phyloP scores from a whole-genome alignment of 176 grass and related monocot genomes.

The Hyparrhenia diplandra region DNA sequence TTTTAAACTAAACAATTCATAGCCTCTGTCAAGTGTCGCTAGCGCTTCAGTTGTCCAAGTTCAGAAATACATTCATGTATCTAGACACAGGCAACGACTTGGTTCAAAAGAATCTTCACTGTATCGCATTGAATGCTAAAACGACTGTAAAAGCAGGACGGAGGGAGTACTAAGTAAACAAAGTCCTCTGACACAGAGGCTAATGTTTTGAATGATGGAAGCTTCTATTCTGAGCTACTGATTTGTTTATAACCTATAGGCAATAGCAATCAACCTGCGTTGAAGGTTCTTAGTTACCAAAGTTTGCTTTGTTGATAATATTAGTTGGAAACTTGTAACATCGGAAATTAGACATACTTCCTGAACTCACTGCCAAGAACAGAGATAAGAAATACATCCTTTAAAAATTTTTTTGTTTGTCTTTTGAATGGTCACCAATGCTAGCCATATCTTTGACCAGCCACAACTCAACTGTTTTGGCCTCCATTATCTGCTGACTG shows the following conservation, averaged over 20 bases:
- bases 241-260: conserved; percentile 11
- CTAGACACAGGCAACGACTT: too few relatives aligned
- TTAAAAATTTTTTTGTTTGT: background rate
- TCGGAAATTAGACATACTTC: background rate
- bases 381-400: background rate
- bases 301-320: background rate
- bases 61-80: too few relatives aligned
- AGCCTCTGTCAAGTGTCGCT: too few relatives aligned
- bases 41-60: too few relatives aligned
- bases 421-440: background rate
- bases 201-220: too few relatives aligned
- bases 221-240: background rate
- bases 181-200: too few relatives aligned
- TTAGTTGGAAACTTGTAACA: background rate
- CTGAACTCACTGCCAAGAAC: background rate
- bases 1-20: conserved; percentile 8
- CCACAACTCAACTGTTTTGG: background rate
- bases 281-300: background rate
- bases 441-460: background rate
- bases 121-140: too few relatives aligned
- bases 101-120: too few relatives aligned
- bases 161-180: too few relatives aligned
- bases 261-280: background rate
- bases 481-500: background rate
- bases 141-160: too few relatives aligned